Percentiles rank a stretch among this genome's conserved stretches.
Conservation (phyloP, 371 early-diverging fungal species). For the Mucor sp. region DNA sequence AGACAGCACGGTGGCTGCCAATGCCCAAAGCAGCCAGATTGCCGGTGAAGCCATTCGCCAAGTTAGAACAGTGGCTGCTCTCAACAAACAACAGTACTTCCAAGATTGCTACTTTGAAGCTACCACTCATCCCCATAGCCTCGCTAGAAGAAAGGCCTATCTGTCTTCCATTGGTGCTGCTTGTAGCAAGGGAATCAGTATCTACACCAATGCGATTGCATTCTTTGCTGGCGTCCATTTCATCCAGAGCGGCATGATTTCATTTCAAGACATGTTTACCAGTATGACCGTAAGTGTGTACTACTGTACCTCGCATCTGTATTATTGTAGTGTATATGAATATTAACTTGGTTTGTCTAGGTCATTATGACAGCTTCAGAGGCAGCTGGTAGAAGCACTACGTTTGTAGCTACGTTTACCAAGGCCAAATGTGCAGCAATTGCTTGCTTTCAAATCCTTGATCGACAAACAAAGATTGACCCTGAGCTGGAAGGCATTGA, state of each 20-base stretch:
- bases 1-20: constrained; percentile 61
- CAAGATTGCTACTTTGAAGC: constrained; percentile 56
- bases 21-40: constrained; percentile 68
- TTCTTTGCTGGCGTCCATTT: constrained; percentile 60
- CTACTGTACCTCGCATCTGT: background rate
- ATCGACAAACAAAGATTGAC: constrained; percentile 74
- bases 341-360: background rate
- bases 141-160: constrained; percentile 57
- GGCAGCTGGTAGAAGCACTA: constrained; percentile 59
- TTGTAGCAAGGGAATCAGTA: constrained; percentile 61
- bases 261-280: constrained; percentile 50
- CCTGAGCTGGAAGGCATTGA: constrained; percentile 60
- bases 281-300: constrained; percentile 39
- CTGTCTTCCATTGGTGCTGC: constrained; percentile 69
- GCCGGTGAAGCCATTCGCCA: constrained; percentile 85
- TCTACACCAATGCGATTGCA: constrained; percentile 64
- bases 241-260: constrained; percentile 38
- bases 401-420: constrained; percentile 59
- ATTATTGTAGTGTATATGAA: too few species aligned
- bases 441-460: constrained; percentile 70
- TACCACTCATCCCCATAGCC: constrained; percentile 64
- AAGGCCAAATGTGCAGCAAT: constrained; percentile 83
- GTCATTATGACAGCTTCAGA: constrained; percentile 69
- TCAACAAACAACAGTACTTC: constrained; percentile 77
- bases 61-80: constrained; percentile 83